phyloP scores from a whole-genome alignment of 2,329 filamentous ascomycete genomes.

The Pseudocercospora fuligena region DNA sequence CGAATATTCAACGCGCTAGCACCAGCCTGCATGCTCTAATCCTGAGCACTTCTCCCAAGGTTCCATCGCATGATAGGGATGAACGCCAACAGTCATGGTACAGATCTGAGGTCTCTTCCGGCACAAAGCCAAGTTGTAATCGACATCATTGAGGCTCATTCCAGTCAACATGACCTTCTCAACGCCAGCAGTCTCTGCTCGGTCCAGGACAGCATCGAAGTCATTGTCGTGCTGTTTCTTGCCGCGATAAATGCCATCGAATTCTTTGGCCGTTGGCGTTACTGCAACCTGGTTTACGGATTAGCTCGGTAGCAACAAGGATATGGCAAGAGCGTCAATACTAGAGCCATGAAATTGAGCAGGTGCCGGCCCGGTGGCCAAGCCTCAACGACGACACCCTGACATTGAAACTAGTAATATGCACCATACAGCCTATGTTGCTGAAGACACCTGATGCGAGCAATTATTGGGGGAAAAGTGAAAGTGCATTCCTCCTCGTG shows the following conservation, averaged over 20 bases:
- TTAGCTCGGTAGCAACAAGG: neutral
- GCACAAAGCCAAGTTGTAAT: conserved; percentile 36
- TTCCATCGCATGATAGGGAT: conserved; percentile 57
- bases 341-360: too few relatives aligned
- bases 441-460: too few relatives aligned
- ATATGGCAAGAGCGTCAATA: too few relatives aligned
- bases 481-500: neutral
- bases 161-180: conserved; percentile 46
- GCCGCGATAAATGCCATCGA: conserved; percentile 56
- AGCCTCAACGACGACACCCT: too few relatives aligned
- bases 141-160: conserved; percentile 50
- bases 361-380: too few relatives aligned
- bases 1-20: too few relatives aligned
- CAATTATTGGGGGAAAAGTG: too few relatives aligned
- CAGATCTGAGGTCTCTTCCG: conserved; percentile 39
- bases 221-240: conserved; percentile 56
- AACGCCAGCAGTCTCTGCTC: conserved; percentile 50
- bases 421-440: too few relatives aligned
- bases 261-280: conserved; percentile 47
- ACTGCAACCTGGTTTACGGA: conserved; percentile 37
- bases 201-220: conserved; percentile 49
- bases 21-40: too few relatives aligned
- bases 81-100: conserved; percentile 55
- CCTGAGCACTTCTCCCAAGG: conserved; percentile 43
- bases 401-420: too few relatives aligned